Conservation (phyloP, 139 green algal genomes). For the Gonium pectorale region DNA sequence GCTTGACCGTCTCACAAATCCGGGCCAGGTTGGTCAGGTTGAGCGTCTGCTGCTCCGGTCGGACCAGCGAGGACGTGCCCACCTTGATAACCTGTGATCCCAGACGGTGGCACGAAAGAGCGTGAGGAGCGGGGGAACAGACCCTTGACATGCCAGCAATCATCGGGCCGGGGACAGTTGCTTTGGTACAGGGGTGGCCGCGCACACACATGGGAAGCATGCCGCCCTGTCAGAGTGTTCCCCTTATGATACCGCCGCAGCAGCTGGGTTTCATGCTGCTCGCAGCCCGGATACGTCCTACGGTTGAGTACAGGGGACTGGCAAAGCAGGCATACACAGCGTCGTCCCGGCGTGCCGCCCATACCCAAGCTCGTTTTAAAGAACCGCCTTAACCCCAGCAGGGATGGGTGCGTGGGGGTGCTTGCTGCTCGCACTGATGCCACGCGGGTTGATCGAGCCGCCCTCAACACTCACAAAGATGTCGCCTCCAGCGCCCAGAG, state of each 20-base stretch:
- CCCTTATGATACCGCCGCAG: not conserved
- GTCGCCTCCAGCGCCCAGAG: conserved; percentile 7
- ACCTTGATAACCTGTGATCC: conserved; percentile 92
- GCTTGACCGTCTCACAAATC: conserved; percentile 80
- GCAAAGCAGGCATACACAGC: no score
- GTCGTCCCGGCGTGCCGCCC: no score
- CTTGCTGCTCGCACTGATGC: not conserved
- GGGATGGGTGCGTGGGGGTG: not conserved
- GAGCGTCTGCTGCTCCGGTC: conserved; percentile 75
- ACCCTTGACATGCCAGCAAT: no score
- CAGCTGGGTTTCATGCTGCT: no score
- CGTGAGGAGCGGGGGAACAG: no score
- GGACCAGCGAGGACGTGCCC: conserved; percentile 87
- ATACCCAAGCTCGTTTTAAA: no score
- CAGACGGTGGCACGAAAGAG: no score
- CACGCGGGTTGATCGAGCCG: conserved; percentile 1
- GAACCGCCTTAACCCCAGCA: no score
- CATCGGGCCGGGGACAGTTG: no score
- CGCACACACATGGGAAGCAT: not conserved
- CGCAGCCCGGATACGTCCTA: no score
- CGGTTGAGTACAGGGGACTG: no score
- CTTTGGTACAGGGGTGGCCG: not conserved
- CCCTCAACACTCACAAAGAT: conserved; percentile 42
- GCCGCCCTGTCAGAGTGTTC: not conserved
- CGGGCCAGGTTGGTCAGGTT: conserved; percentile 82